Base-by-base conservation (phyloP, 768 basidiomycete genomes). In the Calocybe gangraenosa region DNA sequence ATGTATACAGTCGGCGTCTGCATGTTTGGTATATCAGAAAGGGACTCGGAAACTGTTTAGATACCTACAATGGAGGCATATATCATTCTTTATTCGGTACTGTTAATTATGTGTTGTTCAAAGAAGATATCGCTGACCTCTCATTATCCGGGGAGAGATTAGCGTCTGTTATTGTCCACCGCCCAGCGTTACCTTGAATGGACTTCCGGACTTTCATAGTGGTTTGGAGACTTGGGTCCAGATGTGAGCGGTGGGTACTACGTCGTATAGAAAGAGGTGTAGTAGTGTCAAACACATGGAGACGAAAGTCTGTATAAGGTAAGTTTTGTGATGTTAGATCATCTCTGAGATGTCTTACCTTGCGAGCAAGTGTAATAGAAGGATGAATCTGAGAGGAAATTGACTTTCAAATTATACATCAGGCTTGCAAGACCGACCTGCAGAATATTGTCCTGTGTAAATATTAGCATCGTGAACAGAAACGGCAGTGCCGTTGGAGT, bases 161-260 rank as follows among this genome's bases (percentile, higher is more conserved):
- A 17, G 87, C 87, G 65, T 97, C 96, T 6, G 93, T 97, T 46
- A 98, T 89, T 0, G 94, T 96, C 94, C 93, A 98, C 28, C 79
- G 72, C 0, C 89, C 89, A 13, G 79, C 74, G 25, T 78, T 69
- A 0, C 89, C 94, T 58, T 82, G 75, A 37, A 95, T 86, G 1
- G 79, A 81, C 59, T 90, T 66, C 50, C 66, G 67, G 5, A 78
- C 58, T 40, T 68, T 65, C 71, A 78, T 71, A 21, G 59, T 69
- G 17, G 75, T 74, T 36, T 62, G 52, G 10, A 77, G 55, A 49
- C 67, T 55, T 2, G 51, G 44, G 33, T 42, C 3, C 33, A 39
- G 18, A 25, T 57, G 32, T 50, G 53, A n/a, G 55, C 56, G 11
- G 42, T 43, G 17, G 51, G 49, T 48, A 59, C 51, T 42, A 58